These are phyloP conservation scores for Solanum chiquidenum DNA, from an alignment of 257 asterid species.

Conservation along the genomic window DNA sequence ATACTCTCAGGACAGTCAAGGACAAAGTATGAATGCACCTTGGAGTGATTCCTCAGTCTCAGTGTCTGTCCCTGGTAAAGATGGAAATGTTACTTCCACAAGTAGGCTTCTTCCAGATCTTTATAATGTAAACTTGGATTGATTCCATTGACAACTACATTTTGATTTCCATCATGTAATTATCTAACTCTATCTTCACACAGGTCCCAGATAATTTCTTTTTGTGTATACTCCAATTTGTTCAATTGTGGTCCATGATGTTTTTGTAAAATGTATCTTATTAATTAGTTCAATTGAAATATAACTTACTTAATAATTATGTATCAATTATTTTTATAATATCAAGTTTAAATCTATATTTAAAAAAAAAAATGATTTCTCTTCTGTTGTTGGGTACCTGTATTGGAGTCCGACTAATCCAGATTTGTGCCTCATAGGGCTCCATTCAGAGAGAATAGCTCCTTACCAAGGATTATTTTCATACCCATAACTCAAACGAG, in stretches of 20 bases:
- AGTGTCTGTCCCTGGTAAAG: constrained; percentile 24
- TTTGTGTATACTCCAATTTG: neutral
- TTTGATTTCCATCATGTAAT: neutral
- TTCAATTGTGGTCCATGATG: neutral
- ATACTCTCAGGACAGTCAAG: constrained; percentile 33
- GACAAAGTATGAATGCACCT: constrained; percentile 49
- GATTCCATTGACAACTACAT: neutral
- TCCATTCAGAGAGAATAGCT: too few relatives aligned
- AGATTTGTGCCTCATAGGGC: neutral
- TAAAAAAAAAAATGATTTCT: too few relatives aligned
- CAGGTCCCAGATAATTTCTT: neutral
- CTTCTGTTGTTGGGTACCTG: accelerated
- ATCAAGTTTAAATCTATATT: neutral
- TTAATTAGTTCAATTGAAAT: neutral
- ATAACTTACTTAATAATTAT: too few relatives aligned
- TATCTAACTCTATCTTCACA: neutral
- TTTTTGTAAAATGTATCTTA: neutral
- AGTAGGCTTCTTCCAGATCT: constrained; percentile 29
- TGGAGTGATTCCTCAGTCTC: constrained; percentile 62
- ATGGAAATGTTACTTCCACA: constrained; percentile 26
- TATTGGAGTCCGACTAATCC: neutral
- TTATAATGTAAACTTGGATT: constrained; percentile 1
- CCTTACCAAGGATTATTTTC: neutral
- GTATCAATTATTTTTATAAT: neutral
- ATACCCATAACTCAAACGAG: neutral